Conservation (phyloP, 2,329 filamentous ascomycete species). For the Orbilia javanica region DNA sequence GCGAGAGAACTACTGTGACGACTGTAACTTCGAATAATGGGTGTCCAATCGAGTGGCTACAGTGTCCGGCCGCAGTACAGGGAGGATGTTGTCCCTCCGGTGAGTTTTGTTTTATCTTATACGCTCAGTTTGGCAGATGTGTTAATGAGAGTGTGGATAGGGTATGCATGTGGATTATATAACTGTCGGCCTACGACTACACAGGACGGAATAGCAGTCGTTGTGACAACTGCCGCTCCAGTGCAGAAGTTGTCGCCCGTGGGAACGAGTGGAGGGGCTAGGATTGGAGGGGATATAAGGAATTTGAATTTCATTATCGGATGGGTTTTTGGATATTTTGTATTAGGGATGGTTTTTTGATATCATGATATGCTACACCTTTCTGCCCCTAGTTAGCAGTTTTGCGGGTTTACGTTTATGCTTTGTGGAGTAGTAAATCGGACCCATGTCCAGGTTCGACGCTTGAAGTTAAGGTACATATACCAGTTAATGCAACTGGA, state of each 20-base stretch:
- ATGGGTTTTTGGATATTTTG: neutral
- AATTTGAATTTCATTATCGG: neutral
- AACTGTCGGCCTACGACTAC: conserved; percentile 45
- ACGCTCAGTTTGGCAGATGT: neutral
- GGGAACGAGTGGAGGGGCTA: conserved; percentile 12
- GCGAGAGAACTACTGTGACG: neutral
- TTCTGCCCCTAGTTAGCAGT: neutral
- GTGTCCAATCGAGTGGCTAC: conserved; percentile 34
- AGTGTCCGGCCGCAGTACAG: conserved; percentile 36
- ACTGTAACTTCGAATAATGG: conserved; percentile 45
- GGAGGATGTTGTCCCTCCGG: conserved; percentile 53
- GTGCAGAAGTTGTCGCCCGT: conserved; percentile 48
- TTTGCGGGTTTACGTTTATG: neutral
- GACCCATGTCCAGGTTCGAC: no score
- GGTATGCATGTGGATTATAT: conserved; percentile 45
- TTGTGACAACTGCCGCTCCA: conserved; percentile 34
- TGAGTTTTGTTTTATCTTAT: conserved; percentile 13
- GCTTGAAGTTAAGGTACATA: no score
- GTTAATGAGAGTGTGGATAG: conserved; percentile 3
- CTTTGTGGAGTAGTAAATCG: neutral
- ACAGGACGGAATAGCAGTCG: conserved; percentile 23
- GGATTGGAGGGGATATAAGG: neutral
- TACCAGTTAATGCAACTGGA: no score
- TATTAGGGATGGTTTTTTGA: neutral
- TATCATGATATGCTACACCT: neutral